phyloP scores from a whole-genome alignment of 306 rosid species.

The Lathyrus oleraceus region DNA sequence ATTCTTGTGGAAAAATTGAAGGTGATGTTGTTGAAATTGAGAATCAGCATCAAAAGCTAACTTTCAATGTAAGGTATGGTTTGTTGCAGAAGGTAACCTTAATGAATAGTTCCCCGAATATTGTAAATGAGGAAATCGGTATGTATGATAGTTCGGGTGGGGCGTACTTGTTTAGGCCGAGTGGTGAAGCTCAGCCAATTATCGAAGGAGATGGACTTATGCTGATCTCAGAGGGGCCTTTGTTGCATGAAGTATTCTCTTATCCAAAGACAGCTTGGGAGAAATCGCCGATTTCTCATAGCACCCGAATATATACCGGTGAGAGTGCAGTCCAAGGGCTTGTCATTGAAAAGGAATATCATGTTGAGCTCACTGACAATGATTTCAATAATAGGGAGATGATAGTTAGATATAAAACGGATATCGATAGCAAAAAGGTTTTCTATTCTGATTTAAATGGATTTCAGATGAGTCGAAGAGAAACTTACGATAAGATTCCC shows the following conservation, averaged over 20 bases:
- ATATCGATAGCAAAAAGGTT: conserved; percentile 69
- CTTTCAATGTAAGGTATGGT: conserved; percentile 68
- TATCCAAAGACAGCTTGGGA: conserved; percentile 81
- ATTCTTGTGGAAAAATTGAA: conserved; percentile 62
- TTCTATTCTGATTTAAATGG: conserved; percentile 92
- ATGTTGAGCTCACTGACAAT: conserved; percentile 73
- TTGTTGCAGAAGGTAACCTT: conserved; percentile 67
- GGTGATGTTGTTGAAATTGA: conserved; percentile 61
- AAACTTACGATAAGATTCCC: conserved; percentile 90
- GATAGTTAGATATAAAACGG: conserved; percentile 86
- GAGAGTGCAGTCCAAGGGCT: conserved; percentile 69
- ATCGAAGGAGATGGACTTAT: conserved; percentile 68
- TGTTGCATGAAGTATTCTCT: conserved; percentile 88
- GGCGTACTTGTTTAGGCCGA: conserved; percentile 87
- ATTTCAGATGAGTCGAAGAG: conserved; percentile 96
- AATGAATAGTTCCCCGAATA: conserved; percentile 47
- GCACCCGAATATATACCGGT: conserved; percentile 81
- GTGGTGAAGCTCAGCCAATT: conserved; percentile 71
- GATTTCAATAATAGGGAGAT: conserved; percentile 80
- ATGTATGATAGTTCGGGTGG: conserved; percentile 82
- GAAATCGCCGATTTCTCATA: conserved; percentile 77
- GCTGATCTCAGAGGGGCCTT: conserved; percentile 70
- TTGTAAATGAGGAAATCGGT: conserved; percentile 81
- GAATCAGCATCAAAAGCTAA: conserved; percentile 73
- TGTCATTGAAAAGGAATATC: conserved; percentile 89